phyloP scores from a whole-genome alignment of 371 early-diverging fungal genomes.

The Catenaria anguillulae region DNA sequence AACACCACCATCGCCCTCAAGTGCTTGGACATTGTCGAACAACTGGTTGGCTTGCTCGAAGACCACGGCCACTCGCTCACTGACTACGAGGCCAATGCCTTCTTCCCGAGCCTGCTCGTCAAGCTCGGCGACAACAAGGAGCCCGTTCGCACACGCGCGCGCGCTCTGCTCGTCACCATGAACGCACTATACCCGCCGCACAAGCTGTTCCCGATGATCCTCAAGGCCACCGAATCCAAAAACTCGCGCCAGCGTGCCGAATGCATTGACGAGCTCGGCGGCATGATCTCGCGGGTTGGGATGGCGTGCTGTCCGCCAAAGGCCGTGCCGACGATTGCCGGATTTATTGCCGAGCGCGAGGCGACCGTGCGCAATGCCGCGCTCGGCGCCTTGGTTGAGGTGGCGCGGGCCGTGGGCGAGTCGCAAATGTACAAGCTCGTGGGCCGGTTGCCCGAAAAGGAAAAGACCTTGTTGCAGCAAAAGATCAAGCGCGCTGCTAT shows the following conservation, averaged over 20 bases:
- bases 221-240: slow-evolving; percentile 58
- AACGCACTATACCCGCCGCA: slow-evolving; percentile 60
- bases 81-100: slow-evolving; percentile 64
- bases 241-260: slow-evolving; percentile 69
- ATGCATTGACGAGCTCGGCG: slow-evolving; percentile 62
- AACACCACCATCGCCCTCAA: slow-evolving; percentile 67
- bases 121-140: slow-evolving; percentile 70
- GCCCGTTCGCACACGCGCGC: slow-evolving; percentile 48
- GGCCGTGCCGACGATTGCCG: slow-evolving; percentile 50
- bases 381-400: slow-evolving; percentile 43
- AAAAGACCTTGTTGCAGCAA: slow-evolving; percentile 60
- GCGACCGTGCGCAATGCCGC: slow-evolving; percentile 64
- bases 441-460: slow-evolving; percentile 59
- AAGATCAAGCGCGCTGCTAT: slow-evolving; percentile 40
- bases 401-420: slow-evolving; percentile 27
- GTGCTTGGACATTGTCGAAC: slow-evolving; percentile 59
- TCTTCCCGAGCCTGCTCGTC: slow-evolving; percentile 50
- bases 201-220: slow-evolving; percentile 49
- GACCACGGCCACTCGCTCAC: slow-evolving; percentile 38
- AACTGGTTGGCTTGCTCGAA: slow-evolving; percentile 44
- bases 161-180: slow-evolving; percentile 44
- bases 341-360: slow-evolving; percentile 64
- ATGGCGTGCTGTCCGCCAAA: slow-evolving; percentile 47
- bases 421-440: slow-evolving; percentile 52
- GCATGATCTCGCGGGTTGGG: slow-evolving; percentile 57